Conservation (phyloP, 352 stramenopile genomes). For the Elongisporangium undulatum region DNA sequence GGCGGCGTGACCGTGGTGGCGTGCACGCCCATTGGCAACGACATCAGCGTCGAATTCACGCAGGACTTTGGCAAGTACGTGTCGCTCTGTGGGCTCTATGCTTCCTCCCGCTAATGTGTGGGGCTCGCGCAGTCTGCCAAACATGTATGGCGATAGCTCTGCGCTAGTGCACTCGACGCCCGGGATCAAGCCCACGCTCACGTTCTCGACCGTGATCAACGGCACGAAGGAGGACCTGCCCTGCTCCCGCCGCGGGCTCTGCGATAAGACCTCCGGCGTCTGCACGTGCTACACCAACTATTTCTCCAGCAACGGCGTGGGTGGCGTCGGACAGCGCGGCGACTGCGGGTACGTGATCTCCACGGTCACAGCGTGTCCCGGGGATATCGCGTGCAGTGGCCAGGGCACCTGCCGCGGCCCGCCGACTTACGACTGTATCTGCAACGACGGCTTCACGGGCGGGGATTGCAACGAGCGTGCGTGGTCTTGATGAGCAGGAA, state of each 20-base stretch:
- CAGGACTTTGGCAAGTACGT: conserved; percentile 74
- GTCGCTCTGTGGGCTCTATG: not conserved
- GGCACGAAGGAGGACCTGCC: conserved; percentile 87
- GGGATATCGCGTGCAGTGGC: conserved; percentile 69
- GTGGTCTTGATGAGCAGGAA: not conserved
- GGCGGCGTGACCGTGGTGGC: conserved; percentile 58
- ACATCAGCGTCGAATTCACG: conserved; percentile 74
- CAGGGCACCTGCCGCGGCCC: conserved; percentile 65
- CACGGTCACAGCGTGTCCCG: conserved; percentile 60
- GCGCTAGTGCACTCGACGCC: conserved; percentile 46
- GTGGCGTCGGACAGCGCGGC: conserved; percentile 75
- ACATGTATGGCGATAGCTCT: conserved; percentile 53
- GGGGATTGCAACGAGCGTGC: conserved; percentile 66
- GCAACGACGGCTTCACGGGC: conserved; percentile 69
- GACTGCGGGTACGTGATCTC: conserved; percentile 87
- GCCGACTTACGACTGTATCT: conserved; percentile 76
- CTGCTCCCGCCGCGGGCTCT: conserved; percentile 86
- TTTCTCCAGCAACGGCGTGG: conserved; percentile 79
- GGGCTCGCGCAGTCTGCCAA: conserved; percentile 27
- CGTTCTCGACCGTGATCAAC: conserved; percentile 49
- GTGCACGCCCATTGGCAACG: conserved; percentile 69
- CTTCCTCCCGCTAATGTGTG: not conserved
- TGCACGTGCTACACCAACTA: conserved; percentile 87
- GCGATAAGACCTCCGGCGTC: conserved; percentile 63
- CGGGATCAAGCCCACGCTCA: conserved; percentile 34